A percentile compares a stretch with the other conserved stretches of the same genome.
These are phyloP conservation scores for Chlorencoelia australis DNA, from an alignment of 2,329 filamentous ascomycete genomes.

Conservation along the genomic window DNA sequence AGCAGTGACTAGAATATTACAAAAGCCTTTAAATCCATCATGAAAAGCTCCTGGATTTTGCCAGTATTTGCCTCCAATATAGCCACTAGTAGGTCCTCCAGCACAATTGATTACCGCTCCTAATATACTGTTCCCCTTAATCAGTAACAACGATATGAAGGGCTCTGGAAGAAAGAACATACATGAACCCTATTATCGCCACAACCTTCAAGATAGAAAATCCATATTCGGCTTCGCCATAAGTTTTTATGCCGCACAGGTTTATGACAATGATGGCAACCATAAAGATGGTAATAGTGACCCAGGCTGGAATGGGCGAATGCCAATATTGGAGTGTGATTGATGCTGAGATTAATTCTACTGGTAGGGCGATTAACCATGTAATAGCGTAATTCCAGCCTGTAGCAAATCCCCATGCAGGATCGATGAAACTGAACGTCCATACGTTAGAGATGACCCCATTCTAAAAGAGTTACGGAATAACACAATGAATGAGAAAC, in stretches of 20 bases:
- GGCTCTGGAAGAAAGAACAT: conserved; percentile 32
- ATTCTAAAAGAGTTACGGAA: too few species aligned
- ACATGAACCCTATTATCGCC: conserved; percentile 85
- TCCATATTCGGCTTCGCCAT: conserved; percentile 82
- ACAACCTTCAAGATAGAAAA: conserved; percentile 82
- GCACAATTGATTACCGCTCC: conserved; percentile 81
- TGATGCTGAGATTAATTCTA: conserved; percentile 79
- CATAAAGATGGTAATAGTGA: conserved; percentile 78
- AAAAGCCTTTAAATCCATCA: conserved; percentile 73
- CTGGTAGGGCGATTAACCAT: conserved; percentile 73
- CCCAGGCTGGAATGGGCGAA: conserved; percentile 61
- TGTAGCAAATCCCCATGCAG: conserved; percentile 90
- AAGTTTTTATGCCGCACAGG: conserved; percentile 76
- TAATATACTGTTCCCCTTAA: too few species aligned
- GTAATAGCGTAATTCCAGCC: conserved; percentile 91
- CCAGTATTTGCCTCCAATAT: conserved; percentile 78
- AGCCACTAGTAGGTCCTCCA: conserved; percentile 62
- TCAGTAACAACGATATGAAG: too few species aligned
- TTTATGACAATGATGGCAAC: conserved; percentile 70
- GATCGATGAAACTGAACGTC: too few species aligned
- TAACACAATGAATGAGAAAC: too few species aligned
- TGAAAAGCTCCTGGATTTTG: conserved; percentile 68
- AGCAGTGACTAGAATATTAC: conserved; percentile 65
- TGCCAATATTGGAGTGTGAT: conserved; percentile 81
- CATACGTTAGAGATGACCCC: too few species aligned